These are phyloP conservation scores for Sporothrix globosa DNA, from an alignment of 2,329 filamentous ascomycete species.

Conservation along the genomic window DNA sequence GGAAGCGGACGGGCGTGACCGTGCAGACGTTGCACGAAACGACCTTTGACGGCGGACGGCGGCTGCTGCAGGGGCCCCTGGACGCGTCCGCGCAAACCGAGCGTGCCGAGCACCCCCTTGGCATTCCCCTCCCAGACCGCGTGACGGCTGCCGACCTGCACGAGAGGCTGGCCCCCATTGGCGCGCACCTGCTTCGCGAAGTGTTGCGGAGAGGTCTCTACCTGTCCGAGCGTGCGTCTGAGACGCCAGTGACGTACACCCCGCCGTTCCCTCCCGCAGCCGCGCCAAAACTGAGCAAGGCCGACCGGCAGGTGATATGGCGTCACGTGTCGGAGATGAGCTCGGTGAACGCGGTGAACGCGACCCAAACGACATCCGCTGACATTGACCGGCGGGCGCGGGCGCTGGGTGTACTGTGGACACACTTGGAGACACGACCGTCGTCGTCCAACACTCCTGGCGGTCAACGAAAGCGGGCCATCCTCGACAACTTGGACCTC, in stretches of 20 bases:
- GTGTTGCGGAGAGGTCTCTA: constrained; percentile 67
- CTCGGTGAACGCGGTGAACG: not conserved
- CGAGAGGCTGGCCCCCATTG: constrained; percentile 60
- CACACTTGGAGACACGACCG: constrained; percentile 38
- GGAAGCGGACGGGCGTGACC: constrained; percentile 70
- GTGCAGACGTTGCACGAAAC: constrained; percentile 81
- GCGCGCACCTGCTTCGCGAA: constrained; percentile 70
- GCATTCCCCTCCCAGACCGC: constrained; percentile 53
- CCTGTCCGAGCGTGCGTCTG: constrained; percentile 48
- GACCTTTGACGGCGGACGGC: constrained; percentile 75
- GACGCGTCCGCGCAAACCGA: not conserved
- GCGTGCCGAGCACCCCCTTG: not conserved
- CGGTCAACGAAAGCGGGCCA: constrained; percentile 43
- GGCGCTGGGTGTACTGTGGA: constrained; percentile 71
- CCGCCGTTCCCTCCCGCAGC: constrained; percentile 47
- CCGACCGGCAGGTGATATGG: constrained; percentile 67
- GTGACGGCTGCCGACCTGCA: constrained; percentile 55
- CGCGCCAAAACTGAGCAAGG: constrained; percentile 73
- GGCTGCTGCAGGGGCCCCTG: constrained; percentile 69
- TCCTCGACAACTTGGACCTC: constrained; percentile 46
- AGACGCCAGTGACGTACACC: constrained; percentile 44
- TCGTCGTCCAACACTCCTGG: not conserved
- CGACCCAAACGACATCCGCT: constrained; percentile 52
- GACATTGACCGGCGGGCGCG: constrained; percentile 60
- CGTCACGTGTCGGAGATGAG: not conserved